Evolutionary conservation across 1,284 basidiomycete genomes (phyloP), one percentile per base, ranked within the genome.

Genomic region (Caloboletus inedulis): DNA sequence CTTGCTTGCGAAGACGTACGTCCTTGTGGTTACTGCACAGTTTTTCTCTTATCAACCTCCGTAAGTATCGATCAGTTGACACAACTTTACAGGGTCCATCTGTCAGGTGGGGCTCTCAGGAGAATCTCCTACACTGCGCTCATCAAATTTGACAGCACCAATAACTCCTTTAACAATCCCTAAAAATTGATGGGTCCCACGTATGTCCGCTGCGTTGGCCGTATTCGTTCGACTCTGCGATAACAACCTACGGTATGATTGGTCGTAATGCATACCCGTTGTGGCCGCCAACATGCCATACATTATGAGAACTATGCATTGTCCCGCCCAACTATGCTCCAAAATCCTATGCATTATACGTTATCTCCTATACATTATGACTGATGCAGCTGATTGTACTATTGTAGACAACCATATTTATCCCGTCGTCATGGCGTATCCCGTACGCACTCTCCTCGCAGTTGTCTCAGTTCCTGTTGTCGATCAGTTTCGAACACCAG

Each of bases 61-160:
- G 44, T 64, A 65, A 63, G 62, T 54, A 64, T 61, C 42, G 47
- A 62, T 53, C 46, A 51, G 39, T 54, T 67, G 53, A 57, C 52
- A 43, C 54, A 43, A 53, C 36, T 34, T 52, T 44, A 47, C 64
- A 63, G 66, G 63, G 62, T 63, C 53, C 52, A 54, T 49, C 31
- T 61, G 54, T 56, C 62, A 64, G 43, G 48, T 54, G 49, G 42
- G 41, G 47, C 54, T 35, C 29, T 35, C 47, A 45, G 54, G 53
- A 48, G 43, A 39, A 35, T 39, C 41, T n/a, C 35, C 21, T 53
- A 31, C 42, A 14, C 42, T 56, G 53, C 61, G 47, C 43, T 62
- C 63, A 56, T 54, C 62, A 64, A 54, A 59, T 62, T 63, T 65
- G 66, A 68, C 63, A 65, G 62, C 47, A 56, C 51, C 33, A 52